These are phyloP conservation scores for Acanthamoeba lenticulata DNA, from an alignment of 208 protist genomes.

Conservation along the genomic window DNA sequence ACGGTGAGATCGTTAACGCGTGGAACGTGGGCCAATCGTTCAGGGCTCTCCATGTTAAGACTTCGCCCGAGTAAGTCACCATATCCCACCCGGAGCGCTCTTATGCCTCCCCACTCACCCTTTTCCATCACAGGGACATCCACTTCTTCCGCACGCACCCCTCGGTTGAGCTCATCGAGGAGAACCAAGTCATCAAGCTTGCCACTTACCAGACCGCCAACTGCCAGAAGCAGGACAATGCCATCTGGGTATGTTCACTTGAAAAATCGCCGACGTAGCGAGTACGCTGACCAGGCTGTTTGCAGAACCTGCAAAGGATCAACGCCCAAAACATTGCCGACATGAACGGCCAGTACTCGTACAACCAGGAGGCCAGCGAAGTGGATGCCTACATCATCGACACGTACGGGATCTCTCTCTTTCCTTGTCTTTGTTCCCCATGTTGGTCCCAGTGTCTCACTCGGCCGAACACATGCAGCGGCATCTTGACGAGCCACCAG, in stretches of 20 bases:
- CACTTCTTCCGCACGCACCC: neutral
- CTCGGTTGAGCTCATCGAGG: too few relatives aligned
- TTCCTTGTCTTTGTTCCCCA: neutral
- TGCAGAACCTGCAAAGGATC: conserved; percentile 63
- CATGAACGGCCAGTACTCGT: neutral
- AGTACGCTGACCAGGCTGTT: too few relatives aligned
- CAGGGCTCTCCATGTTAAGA: neutral
- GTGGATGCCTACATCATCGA: conserved; percentile 71
- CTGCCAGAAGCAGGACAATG: too few relatives aligned
- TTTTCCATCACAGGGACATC: neutral
- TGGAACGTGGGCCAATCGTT: too few relatives aligned
- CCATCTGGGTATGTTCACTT: neutral
- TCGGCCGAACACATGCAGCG: neutral
- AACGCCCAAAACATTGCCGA: neutral
- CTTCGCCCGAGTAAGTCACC: neutral
- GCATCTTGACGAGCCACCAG: conserved; percentile 45
- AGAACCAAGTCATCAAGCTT: too few relatives aligned
- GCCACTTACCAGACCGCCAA: too few relatives aligned
- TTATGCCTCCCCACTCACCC: neutral
- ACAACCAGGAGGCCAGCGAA: neutral
- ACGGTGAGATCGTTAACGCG: too few relatives aligned
- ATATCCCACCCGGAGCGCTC: neutral
- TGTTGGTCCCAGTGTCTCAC: neutral
- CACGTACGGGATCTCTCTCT: conserved; percentile 56
- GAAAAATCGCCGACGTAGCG: too few relatives aligned